Evolutionary conservation across 176 grass and related monocot species (phyloP), one percentile per base, ranked within the genome.

Genomic region (Bothriochloa decipiens): DNA sequence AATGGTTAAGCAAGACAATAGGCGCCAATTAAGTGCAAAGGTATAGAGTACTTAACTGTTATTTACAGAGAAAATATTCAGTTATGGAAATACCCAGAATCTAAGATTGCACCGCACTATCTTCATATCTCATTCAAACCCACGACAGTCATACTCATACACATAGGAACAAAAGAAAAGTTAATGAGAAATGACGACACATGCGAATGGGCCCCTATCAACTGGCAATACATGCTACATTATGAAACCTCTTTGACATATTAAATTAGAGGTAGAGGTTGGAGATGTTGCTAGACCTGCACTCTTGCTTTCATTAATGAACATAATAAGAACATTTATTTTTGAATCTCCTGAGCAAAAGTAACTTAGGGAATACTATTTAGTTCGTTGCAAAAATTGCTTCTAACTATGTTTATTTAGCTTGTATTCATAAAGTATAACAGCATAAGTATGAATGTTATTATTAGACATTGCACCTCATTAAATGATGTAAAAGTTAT

Each of bases 1-100:
- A 89, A 99, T 99, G 93, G 90, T 99, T 26, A 99, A 99, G 62
- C 84, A 99, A 82, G 97, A 99, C 80, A 99, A 99, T 85, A 88
- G 97, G 29, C 91, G 90, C 49, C 89, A 94, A 79, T 87, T 99
- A 72, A 99, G 93, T 86, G 91, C 93, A 86, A 94, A 99, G 97
- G 97, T 96, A 83, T 84, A 78, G 15, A 61, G 71, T 83, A 75
- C 4, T 79, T 70, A 47, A 36, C 77, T 79, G 16, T 28, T 37
- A 55, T 87, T 37, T 57, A 53, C 47, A 66, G 43, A 66, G 9
- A 49, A 62, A 46, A 72, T 40, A 14, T 62, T 68, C 32, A 50
- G 11, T 80, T 83, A 76, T 83, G 41, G 26, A 67, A 86, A 77
- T 79, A 55, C 15, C 67, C n/a, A 75, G 66, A 68, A 65, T 25